Base-by-base conservation (phyloP, 345 rosid species). In the Anacardium occidentale region DNA sequence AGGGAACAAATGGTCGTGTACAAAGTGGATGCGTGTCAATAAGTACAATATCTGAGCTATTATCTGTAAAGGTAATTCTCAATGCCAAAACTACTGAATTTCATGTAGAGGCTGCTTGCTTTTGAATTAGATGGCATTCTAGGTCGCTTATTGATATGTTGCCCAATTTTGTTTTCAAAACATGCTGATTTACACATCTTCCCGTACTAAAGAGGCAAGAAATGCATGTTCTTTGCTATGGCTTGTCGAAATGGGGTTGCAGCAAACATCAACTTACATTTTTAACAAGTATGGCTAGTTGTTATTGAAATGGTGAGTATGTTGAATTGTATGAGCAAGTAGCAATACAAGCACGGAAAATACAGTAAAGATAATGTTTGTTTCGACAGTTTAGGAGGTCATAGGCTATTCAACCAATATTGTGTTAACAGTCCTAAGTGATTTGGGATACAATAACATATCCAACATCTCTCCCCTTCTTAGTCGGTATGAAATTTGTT, bases 1-100 rank as follows among this genome's bases (percentile, higher is more conserved):
- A 70, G 98, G 97, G 70, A 83, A 88, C 89, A 94, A 92, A 76
- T 94, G 98, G 98, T 90, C 98, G 61, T 86, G 90, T 55, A 90
- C 97, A 21, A 94, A 94, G 82, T 94, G 97, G 98, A 76, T 94
- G 88, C 98, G 87, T 82, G 85, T 89, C 4, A 68, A 78, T 26
- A 93, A 92, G 78, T 94, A 90, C 85, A 82, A 77, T 54, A 42
- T 56, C 75, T 85, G 78, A 70, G 70, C 60, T 34, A 73, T 74
- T 60, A 1, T n/a, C 4, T 2, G 53, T 40, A 14, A 3, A 65
- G 83, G 81, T 77, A 77, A 54, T 20, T 66, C 48, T 34, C 21
- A 6, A 26, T n/a, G 66, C 60, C 26, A 45, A 60, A 25, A 58
- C 34, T 51, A 21, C 18, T 60, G 13, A 60, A 26, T 13, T 47